These are phyloP conservation scores for Gastrolobium bilobum DNA, from an alignment of 306 rosid genomes.

Conservation along the genomic window DNA sequence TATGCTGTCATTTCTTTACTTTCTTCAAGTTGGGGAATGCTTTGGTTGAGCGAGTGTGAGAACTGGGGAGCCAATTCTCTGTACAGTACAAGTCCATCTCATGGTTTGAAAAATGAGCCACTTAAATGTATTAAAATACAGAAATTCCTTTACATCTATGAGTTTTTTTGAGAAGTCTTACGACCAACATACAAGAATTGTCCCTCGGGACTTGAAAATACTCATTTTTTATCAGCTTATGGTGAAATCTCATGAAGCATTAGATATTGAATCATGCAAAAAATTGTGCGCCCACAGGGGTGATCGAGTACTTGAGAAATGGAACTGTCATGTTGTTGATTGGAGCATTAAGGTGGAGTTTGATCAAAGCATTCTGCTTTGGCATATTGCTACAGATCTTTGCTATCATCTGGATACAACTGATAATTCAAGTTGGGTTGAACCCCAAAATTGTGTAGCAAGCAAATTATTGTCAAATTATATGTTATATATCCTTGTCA, in stretches of 20 bases:
- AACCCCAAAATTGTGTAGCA: background rate
- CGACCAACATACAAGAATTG: background rate
- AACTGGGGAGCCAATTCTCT: background rate
- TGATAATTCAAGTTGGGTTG: background rate
- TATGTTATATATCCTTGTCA: conserved; percentile 47
- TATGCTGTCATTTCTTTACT: conserved; percentile 39
- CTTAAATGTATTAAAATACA: background rate
- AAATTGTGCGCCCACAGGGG: conserved; percentile 41
- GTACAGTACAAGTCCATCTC: background rate
- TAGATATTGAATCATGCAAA: conserved; percentile 11
- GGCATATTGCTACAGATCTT: conserved; percentile 58
- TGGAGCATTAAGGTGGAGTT: conserved; percentile 42
- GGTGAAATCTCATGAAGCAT: conserved; percentile 16
- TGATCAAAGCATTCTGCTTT: conserved; percentile 48
- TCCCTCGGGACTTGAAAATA: conserved; percentile 27
- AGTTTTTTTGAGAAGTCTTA: conserved; percentile 9
- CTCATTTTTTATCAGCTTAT: conserved; percentile 41
- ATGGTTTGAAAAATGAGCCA: background rate
- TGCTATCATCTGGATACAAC: conserved; percentile 20
- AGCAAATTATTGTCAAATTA: conserved; percentile 47
- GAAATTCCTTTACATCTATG: background rate
- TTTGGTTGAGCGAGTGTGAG: conserved; percentile 40
- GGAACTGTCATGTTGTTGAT: background rate
- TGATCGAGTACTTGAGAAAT: conserved; percentile 20
- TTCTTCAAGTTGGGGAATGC: conserved; percentile 48